Conservation (phyloP, 306 rosid genomes). For the Cercis canadensis region DNA sequence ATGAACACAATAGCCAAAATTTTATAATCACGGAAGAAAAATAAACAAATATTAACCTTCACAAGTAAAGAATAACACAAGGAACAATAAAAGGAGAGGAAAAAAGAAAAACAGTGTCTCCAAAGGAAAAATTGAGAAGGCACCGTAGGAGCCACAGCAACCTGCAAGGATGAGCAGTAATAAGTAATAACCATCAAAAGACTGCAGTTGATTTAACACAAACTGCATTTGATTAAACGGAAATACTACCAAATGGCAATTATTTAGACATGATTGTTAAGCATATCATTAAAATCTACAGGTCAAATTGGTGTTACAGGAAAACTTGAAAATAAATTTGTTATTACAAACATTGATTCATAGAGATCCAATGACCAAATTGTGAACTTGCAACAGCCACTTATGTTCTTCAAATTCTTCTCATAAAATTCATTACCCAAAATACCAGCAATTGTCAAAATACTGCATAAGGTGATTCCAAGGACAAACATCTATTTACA, state of each 20-base stretch:
- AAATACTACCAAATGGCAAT: neutral
- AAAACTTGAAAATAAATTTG: neutral
- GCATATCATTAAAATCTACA: conserved; percentile 15
- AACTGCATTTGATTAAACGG: neutral
- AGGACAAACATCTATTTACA: conserved; percentile 7
- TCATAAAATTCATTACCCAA: too few species aligned
- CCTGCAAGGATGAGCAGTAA: conserved; percentile 51
- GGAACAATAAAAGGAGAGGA: neutral
- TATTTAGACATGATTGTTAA: conserved; percentile 11
- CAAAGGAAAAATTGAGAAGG: conserved; percentile 57
- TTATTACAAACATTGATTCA: conserved; percentile 15
- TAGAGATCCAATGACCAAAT: conserved; percentile 4
- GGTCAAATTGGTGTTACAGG: conserved; percentile 6
- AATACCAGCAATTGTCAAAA: conserved; percentile 20
- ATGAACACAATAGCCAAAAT: conserved; percentile 36
- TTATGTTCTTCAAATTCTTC: too few species aligned
- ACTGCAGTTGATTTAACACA: neutral
- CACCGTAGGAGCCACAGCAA: conserved; percentile 34
- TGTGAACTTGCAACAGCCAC: neutral
- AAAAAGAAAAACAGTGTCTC: conserved; percentile 34
- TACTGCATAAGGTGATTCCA: neutral
- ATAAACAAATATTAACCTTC: conserved; percentile 28
- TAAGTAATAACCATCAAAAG: neutral
- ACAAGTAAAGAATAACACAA: conserved; percentile 36
- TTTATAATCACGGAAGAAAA: conserved; percentile 13